phyloP scores from a whole-genome alignment of 805 yeast species.

The Yarrowia yakushimensis region DNA sequence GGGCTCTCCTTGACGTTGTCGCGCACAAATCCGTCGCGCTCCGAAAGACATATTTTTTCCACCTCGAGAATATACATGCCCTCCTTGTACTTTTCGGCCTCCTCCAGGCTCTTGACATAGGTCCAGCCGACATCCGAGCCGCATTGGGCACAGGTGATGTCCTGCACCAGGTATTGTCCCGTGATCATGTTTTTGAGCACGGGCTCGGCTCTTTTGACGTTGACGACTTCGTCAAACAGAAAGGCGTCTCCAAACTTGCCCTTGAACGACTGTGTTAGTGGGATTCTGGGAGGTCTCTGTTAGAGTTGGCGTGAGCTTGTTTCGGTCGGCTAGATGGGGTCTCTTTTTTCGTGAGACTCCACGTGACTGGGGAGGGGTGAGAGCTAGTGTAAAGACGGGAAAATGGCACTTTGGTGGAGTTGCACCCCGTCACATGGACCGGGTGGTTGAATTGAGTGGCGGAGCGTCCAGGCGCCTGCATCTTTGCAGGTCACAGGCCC shows the following conservation, averaged over 20 bases:
- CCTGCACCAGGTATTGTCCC: constrained; percentile 56
- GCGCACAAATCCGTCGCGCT: neutral
- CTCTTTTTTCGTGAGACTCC: constrained; percentile 1
- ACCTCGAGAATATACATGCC: constrained; percentile 56
- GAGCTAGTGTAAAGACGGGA: neutral
- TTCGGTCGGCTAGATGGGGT: constrained; percentile 4
- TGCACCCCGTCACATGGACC: neutral
- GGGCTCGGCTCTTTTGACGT: constrained; percentile 41
- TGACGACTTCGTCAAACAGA: constrained; percentile 50
- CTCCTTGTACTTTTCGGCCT: constrained; percentile 54
- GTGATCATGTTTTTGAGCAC: constrained; percentile 54
- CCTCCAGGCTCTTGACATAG: constrained; percentile 48
- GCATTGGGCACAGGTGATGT: constrained; percentile 56
- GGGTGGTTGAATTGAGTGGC: neutral
- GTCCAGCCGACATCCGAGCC: constrained; percentile 58
- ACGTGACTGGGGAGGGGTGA: neutral
- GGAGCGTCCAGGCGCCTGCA: too few species aligned
- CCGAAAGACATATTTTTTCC: constrained; percentile 2
- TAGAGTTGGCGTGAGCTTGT: neutral
- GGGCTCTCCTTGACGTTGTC: neutral
- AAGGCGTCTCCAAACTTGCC: constrained; percentile 60
- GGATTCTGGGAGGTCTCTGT: neutral
- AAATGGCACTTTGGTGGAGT: neutral
- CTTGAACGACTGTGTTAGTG: constrained; percentile 42
- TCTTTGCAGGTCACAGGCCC: neutral